phyloP scores from a whole-genome alignment of 495 filamentous ascomycete species.

The Penicillium pancosmium region DNA sequence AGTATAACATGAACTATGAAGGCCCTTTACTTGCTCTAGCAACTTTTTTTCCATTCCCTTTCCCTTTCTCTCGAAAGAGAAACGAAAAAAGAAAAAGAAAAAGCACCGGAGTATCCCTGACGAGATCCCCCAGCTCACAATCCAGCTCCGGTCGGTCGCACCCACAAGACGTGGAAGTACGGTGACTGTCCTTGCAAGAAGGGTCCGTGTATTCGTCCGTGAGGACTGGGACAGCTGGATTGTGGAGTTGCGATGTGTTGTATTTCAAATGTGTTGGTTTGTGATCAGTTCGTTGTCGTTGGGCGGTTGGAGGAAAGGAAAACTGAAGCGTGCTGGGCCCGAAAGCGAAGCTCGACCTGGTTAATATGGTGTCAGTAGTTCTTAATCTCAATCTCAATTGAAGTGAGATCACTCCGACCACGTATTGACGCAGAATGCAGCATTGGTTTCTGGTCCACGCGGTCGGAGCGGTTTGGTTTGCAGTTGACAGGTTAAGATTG shows the following conservation, averaged over 20 bases:
- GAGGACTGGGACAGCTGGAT: slow-evolving; percentile 46
- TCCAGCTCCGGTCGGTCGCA: slow-evolving; percentile 52
- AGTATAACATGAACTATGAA: slow-evolving; percentile 56
- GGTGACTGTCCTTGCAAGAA: slow-evolving; percentile 46
- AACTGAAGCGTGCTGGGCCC: no score
- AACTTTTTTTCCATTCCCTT: slow-evolving; percentile 24
- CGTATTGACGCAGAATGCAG: no score
- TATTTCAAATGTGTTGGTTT: no score
- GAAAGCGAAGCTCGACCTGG: no score
- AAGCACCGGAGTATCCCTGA: slow-evolving; percentile 10
- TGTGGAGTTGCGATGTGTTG: slow-evolving; percentile 11
- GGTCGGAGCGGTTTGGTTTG: no score
- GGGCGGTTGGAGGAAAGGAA: no score
- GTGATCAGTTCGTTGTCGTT: no score
- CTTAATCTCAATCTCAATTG: no score
- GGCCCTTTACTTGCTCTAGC: slow-evolving; percentile 50
- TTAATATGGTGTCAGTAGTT: no score
- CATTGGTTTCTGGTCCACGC: no score
- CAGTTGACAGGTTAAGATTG: no score
- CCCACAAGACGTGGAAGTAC: slow-evolving; percentile 50
- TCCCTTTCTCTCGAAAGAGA: neutral
- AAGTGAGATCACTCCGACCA: no score
- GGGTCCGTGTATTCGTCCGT: slow-evolving; percentile 34
- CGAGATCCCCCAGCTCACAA: slow-evolving; percentile 30
- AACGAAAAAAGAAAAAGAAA: slow-evolving; percentile 15